Conservation (phyloP, 805 yeast genomes). For the Wickerhamomyces hampshirensis region DNA sequence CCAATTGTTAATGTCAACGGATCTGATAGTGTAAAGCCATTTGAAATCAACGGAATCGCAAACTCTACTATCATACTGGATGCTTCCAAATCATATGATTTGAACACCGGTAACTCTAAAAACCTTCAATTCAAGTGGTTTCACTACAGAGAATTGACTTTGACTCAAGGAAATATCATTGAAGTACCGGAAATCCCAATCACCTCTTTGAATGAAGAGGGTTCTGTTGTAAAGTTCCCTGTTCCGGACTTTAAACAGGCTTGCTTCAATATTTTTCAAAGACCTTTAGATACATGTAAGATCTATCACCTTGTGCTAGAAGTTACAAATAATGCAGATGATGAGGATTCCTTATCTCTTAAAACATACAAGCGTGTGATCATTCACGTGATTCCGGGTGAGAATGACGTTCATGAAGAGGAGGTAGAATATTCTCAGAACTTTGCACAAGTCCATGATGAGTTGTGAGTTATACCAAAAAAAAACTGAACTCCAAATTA, state of each 20-base stretch:
- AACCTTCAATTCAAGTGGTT: slow-evolving; percentile 23
- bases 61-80: slow-evolving; percentile 19
- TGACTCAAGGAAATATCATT: slow-evolving; percentile 20
- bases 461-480: too few relatives aligned
- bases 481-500: too few relatives aligned
- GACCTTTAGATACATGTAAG: slow-evolving; percentile 13
- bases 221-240: slow-evolving; percentile 12
- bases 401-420: too few relatives aligned
- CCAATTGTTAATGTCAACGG: slow-evolving; percentile 25
- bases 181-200: slow-evolving; percentile 21
- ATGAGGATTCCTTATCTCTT: too few relatives aligned
- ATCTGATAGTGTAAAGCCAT: slow-evolving; percentile 19
- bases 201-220: slow-evolving; percentile 5
- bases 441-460: too few relatives aligned
- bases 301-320: slow-evolving; percentile 23
- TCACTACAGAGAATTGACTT: slow-evolving; percentile 23
- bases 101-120: slow-evolving; percentile 17
- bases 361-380: too few relatives aligned
- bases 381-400: too few relatives aligned
- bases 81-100: slow-evolving; percentile 23
- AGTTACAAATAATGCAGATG: too few relatives aligned
- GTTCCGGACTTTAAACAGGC: slow-evolving; percentile 13
- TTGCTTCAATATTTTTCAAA: slow-evolving; percentile 10
- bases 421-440: too few relatives aligned
- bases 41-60: slow-evolving; percentile 10